Conservation (phyloP, 176 grass and related monocot species). For the Echinochloa phyllopogon region DNA sequence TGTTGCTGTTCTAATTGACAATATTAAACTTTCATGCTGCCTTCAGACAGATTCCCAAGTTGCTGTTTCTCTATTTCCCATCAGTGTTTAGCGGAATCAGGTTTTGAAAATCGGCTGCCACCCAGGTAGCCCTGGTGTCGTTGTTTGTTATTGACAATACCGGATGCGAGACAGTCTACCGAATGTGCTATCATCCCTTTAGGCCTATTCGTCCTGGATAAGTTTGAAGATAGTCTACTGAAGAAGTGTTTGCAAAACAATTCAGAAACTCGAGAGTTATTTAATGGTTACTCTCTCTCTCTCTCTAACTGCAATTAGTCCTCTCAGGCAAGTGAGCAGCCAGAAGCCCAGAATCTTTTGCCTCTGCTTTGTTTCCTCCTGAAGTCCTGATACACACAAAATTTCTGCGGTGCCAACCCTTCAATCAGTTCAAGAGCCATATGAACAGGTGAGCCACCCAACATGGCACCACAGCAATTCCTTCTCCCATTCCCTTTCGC, state of each 20-base stretch:
- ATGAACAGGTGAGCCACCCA: constrained; percentile 51
- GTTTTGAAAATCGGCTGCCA: neutral
- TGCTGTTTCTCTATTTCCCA: constrained; percentile 13
- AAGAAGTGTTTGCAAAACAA: constrained; percentile 31
- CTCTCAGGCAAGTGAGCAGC: constrained; percentile 55
- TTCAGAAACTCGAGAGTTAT: constrained; percentile 3
- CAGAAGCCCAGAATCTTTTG: constrained; percentile 48
- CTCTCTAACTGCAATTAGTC: constrained; percentile 48
- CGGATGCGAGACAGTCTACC: neutral
- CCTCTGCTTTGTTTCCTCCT: constrained; percentile 30
- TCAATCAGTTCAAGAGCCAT: constrained; percentile 65
- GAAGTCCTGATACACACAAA: constrained; percentile 24
- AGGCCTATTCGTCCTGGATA: neutral
- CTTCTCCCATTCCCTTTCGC: neutral
- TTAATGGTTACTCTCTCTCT: constrained; percentile 36
- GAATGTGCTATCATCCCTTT: neutral
- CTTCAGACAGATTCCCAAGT: constrained; percentile 1
- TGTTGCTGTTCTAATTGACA: neutral
- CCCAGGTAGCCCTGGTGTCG: neutral
- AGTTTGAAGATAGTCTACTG: constrained; percentile 6
- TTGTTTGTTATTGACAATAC: neutral
- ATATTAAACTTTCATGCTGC: neutral
- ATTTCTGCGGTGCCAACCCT: constrained; percentile 55
- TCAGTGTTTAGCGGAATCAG: neutral
- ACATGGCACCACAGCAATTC: constrained; percentile 48